Conservation (phyloP, 768 basidiomycete species). For the Mycena leptocephala region DNA sequence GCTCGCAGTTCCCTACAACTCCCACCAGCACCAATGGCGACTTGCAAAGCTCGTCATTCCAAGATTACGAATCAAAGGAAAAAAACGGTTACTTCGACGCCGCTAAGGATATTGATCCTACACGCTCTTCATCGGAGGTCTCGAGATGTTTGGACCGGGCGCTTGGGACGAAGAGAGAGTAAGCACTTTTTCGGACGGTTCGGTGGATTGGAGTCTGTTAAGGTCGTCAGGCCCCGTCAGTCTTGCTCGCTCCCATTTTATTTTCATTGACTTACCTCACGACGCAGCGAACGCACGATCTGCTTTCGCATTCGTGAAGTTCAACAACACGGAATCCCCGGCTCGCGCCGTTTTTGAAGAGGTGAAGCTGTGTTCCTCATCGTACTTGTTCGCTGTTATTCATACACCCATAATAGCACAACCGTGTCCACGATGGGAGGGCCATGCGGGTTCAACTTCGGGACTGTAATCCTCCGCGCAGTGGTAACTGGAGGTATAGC, state of each 20-base stretch:
- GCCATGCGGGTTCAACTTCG: conserved; percentile 84
- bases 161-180: conserved; percentile 83
- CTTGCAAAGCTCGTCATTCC: conserved; percentile 47
- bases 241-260: conserved; percentile 12
- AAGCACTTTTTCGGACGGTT: conserved; percentile 73
- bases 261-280: not conserved
- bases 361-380: conserved; percentile 53
- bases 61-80: conserved; percentile 45
- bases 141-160: conserved; percentile 74
- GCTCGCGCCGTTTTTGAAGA: conserved; percentile 77
- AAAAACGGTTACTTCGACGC: conserved; percentile 40
- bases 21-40: conserved; percentile 60
- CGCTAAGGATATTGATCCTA: conserved; percentile 72
- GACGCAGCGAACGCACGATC: conserved; percentile 70
- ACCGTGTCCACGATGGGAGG: conserved; percentile 78
- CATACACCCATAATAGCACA: conserved; percentile 66
- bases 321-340: conserved; percentile 74
- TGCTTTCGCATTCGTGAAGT: conserved; percentile 89
- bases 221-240: conserved; percentile 78
- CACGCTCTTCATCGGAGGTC: conserved; percentile 85
- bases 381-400: not conserved
- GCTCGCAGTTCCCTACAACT: conserved; percentile 65
- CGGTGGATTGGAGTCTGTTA: conserved; percentile 76
- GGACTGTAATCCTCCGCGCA: conserved; percentile 74
- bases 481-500: conserved; percentile 60